Evolutionary conservation across 2,329 filamentous ascomycete species (phyloP).

Genomic region (Nannizziopsis arthrosporioides): DNA sequence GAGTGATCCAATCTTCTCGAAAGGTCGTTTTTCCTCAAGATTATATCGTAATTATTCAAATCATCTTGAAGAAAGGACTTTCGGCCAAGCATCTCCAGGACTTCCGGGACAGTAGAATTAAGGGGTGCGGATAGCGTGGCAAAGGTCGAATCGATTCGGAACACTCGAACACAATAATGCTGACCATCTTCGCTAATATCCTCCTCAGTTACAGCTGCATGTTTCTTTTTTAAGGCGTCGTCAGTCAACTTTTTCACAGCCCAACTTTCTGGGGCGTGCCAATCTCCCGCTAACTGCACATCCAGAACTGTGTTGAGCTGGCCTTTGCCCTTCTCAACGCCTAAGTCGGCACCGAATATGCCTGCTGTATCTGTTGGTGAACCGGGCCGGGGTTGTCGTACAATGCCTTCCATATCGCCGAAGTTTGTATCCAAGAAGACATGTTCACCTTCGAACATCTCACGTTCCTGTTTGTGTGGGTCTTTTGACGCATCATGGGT

Average conservation of each 20-base stretch:
- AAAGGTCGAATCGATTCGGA: slow-evolving; percentile 87
- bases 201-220: slow-evolving; percentile 55
- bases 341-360: slow-evolving; percentile 23
- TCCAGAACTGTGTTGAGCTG: slow-evolving; percentile 23
- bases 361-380: slow-evolving; percentile 52
- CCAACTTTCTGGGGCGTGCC: slow-evolving; percentile 96
- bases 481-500: slow-evolving; percentile 22
- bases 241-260: slow-evolving; percentile 58
- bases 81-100: slow-evolving; percentile 81
- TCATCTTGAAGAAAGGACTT: slow-evolving; percentile 89
- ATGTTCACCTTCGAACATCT: slow-evolving; percentile 46
- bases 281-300: slow-evolving; percentile 43
- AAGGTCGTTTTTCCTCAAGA: slow-evolving; percentile 84
- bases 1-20: slow-evolving; percentile 65
- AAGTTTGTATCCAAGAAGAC: slow-evolving; percentile 83
- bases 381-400: slow-evolving; percentile 56
- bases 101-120: slow-evolving; percentile 73
- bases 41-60: slow-evolving; percentile 87
- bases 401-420: slow-evolving; percentile 80
- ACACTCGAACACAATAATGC: slow-evolving; percentile 87
- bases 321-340: slow-evolving; percentile 16
- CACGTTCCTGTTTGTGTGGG: slow-evolving; percentile 19
- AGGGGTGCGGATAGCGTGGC: slow-evolving; percentile 77
- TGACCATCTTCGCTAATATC: slow-evolving; percentile 60
- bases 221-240: slow-evolving; percentile 25